phyloP scores from a whole-genome alignment of 495 filamentous ascomycete genomes.

The Trichoderma erinaceum region DNA sequence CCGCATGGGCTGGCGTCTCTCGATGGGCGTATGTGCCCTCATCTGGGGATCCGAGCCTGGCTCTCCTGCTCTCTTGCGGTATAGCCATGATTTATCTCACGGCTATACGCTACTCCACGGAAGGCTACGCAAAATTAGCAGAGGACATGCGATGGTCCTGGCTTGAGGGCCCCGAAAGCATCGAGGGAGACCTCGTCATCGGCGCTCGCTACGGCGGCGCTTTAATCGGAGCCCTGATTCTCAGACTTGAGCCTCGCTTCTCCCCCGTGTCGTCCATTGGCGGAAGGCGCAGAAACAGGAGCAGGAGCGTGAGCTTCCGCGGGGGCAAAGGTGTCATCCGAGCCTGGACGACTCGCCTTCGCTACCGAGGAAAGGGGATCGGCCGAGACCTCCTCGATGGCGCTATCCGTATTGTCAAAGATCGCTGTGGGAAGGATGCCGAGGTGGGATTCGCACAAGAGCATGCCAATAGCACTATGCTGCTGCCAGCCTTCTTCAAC shows the following conservation, averaged over 20 bases:
- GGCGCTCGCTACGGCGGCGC: slow-evolving; percentile 36
- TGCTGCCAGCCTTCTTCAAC: slow-evolving; percentile 58
- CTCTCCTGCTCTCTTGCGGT: slow-evolving; percentile 29
- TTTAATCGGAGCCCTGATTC: slow-evolving; percentile 38
- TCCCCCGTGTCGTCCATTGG: slow-evolving; percentile 17
- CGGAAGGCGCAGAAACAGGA: slow-evolving; percentile 19
- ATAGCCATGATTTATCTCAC: slow-evolving; percentile 37
- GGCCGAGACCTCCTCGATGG: slow-evolving; percentile 62
- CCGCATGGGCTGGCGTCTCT: slow-evolving; percentile 28
- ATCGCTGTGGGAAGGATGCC: slow-evolving; percentile 50
- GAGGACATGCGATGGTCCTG: slow-evolving; percentile 35
- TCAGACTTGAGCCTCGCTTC: slow-evolving; percentile 31
- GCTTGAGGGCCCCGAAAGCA: slow-evolving; percentile 26
- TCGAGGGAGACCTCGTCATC: slow-evolving; percentile 36
- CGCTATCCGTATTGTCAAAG: slow-evolving; percentile 52
- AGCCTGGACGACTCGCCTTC: slow-evolving; percentile 67
- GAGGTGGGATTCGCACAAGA: slow-evolving; percentile 59
- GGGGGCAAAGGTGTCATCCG: slow-evolving; percentile 54
- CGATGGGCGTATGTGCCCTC: slow-evolving; percentile 29
- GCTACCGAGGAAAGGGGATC: slow-evolving; percentile 61
- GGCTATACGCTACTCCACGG: slow-evolving; percentile 35
- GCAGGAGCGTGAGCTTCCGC: slow-evolving; percentile 23
- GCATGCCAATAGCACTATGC: slow-evolving; percentile 59
- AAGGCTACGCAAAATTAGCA: slow-evolving; percentile 35
- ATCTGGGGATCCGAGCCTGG: slow-evolving; percentile 30